Evolutionary conservation across 2,329 filamentous ascomycete species (phyloP).

Genomic region (Penicillium sp.): DNA sequence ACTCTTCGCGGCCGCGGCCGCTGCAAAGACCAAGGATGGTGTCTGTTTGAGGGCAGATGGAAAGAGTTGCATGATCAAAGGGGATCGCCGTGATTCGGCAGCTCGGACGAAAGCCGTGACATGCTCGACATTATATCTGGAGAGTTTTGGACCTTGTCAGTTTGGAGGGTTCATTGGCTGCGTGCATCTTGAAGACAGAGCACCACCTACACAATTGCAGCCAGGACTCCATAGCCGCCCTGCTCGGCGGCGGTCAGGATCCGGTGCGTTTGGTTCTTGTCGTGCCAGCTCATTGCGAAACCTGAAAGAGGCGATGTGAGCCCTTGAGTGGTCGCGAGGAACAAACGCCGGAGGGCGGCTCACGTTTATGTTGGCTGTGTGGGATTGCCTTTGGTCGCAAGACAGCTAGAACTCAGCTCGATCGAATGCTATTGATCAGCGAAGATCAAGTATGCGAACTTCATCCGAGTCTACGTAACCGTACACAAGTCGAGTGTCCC

Average conservation of each 20-base stretch:
- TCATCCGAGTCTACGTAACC: neutral
- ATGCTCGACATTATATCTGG: conserved; percentile 66
- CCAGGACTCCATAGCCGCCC: conserved; percentile 21
- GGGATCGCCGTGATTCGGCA: conserved; percentile 64
- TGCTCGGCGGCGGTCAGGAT: conserved; percentile 20
- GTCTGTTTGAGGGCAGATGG: conserved; percentile 66
- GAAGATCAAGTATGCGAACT: neutral
- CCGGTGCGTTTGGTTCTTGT: conserved; percentile 16
- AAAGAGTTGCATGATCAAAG: conserved; percentile 69
- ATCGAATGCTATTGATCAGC: neutral
- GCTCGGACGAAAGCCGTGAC: conserved; percentile 66
- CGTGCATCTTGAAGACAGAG: too few relatives aligned
- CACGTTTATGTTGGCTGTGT: neutral
- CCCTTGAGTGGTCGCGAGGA: neutral
- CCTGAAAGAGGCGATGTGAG: neutral
- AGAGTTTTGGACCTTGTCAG: conserved; percentile 23
- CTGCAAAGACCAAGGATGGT: conserved; percentile 54
- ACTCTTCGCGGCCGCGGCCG: conserved; percentile 54
- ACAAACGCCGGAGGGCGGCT: neutral
- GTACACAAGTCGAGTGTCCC: neutral
- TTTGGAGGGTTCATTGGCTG: neutral
- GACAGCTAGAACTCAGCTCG: neutral
- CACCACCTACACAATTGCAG: conserved; percentile 21
- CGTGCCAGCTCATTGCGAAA: conserved; percentile 9
- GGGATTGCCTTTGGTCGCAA: neutral